Evolutionary conservation across 2,329 filamentous ascomycete genomes (phyloP), one percentile per base, ranked within the genome.

Genomic region (Aspergillus sp.): DNA sequence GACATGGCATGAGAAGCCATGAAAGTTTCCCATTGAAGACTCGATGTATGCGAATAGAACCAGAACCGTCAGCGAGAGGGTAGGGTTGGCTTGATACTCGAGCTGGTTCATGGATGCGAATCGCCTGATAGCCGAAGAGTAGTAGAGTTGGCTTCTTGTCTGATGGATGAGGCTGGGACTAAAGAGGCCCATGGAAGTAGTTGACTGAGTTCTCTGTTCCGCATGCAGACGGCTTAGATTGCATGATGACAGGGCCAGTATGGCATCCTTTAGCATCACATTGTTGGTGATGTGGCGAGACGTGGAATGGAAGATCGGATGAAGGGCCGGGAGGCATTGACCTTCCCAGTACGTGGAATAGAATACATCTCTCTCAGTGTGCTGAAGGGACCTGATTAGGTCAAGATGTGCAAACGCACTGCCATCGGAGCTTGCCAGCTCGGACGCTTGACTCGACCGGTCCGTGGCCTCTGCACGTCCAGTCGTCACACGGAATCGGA

Each of bases 331-430:
- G 26, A 70, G 54, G 52, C 68, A 70, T 12, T 22, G 36, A 36
- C 65, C 63, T 47, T 70, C 67, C 68, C 67, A 70, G 49, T 67
- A 67, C 2, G 68, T 70, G 1, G 63, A 57, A 24, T 69, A 70
- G 45, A 67, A 70, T 4, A 69, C 18, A 57, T 69, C 65, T 42
- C 67, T 52, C 12, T 69, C 66, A 1, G 65, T 61, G 14, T 59
- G 55, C 24, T 68, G 66, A 14, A 70, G 32, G 1, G 68, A 68
- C 24, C 49, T 54, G n/a, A 66, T 55, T 14, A 68, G 29, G 45
- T 56, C 50, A 12, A 59, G 12, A 46, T 47, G 45, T 22, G 49
- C 11, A 10, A 51, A 14, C 2, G n/a, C 18, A 22, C n/a, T 24
- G 14, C 9, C 49, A 12, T 18, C 49, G 3, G 26, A 9, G 24